phyloP scores from a whole-genome alignment of 345 rosid species.

The Populus alba region DNA sequence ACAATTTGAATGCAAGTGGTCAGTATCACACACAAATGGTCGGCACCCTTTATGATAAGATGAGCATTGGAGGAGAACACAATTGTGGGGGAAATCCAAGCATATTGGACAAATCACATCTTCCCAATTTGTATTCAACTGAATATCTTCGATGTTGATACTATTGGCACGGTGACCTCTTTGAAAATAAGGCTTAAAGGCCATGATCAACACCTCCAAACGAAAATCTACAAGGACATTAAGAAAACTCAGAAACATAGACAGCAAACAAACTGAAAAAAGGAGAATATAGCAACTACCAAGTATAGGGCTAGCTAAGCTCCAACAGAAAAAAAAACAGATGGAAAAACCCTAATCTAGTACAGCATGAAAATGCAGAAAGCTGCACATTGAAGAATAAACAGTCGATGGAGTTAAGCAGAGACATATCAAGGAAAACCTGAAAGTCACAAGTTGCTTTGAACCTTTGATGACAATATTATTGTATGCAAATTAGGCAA shows the following conservation, averaged over 20 bases:
- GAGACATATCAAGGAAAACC: not conserved
- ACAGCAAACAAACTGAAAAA: not conserved
- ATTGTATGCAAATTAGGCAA: not conserved
- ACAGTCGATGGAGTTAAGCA: not conserved
- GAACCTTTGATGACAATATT: not conserved
- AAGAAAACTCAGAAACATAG: conserved; percentile 1
- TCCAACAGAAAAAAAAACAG: conserved; percentile 9
- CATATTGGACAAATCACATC: conserved; percentile 89
- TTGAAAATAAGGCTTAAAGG: conserved; percentile 34
- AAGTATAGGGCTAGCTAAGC: not conserved
- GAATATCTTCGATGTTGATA: conserved; percentile 43
- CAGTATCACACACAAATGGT: conserved; percentile 83
- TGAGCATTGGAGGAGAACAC: conserved; percentile 81
- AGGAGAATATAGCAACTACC: conserved; percentile 1
- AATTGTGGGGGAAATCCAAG: conserved; percentile 84
- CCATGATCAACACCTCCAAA: conserved; percentile 38
- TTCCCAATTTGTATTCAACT: conserved; percentile 58
- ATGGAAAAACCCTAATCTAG: conserved; percentile 10
- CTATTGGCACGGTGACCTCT: conserved; percentile 30
- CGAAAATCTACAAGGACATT: conserved; percentile 18
- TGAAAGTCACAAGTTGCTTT: not conserved
- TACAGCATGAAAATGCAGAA: not conserved
- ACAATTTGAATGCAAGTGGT: conserved; percentile 87
- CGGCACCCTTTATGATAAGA: conserved; percentile 81
- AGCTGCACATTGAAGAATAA: conserved; percentile 10